Evolutionary conservation across 2,329 filamentous ascomycete species (phyloP).

Genomic region (Beauveria scarabaeidicola): DNA sequence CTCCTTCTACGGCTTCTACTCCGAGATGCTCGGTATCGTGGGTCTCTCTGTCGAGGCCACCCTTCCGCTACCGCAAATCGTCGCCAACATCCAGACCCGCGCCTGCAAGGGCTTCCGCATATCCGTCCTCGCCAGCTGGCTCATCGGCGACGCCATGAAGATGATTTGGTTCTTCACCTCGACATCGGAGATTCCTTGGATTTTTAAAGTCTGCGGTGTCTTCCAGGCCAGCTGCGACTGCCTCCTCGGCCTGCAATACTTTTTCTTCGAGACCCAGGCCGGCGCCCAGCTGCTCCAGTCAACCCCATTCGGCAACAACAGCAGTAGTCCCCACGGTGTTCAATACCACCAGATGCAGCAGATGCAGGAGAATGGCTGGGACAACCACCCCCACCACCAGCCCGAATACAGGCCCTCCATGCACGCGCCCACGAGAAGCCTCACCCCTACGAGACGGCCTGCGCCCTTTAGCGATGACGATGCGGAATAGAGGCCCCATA

Average conservation of each 20-base stretch:
- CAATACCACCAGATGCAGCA: constrained; percentile 32
- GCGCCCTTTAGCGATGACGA: constrained; percentile 28
- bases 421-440: constrained; percentile 26
- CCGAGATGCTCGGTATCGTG: constrained; percentile 60
- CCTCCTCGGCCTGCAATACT: constrained; percentile 67
- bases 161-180: constrained; percentile 79
- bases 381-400: constrained; percentile 9
- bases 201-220: constrained; percentile 74
- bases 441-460: constrained; percentile 31
- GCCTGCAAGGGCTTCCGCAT: constrained; percentile 72
- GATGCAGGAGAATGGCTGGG: constrained; percentile 23
- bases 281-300: constrained; percentile 16
- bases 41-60: constrained; percentile 72
- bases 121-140: constrained; percentile 69
- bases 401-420: constrained; percentile 23
- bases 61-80: constrained; percentile 71
- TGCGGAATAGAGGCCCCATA: constrained; percentile 17
- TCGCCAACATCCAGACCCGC: constrained; percentile 57
- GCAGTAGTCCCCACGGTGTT: constrained; percentile 13
- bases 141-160: constrained; percentile 76
- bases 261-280: constrained; percentile 44
- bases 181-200: constrained; percentile 59
- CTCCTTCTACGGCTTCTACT: constrained; percentile 56
- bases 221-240: constrained; percentile 73
- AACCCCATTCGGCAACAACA: constrained; percentile 3